A percentile compares a stretch with the other conserved stretches of the same genome.
Evolutionary conservation across 2,329 filamentous ascomycete genomes (phyloP).

Genomic region (Trichoderma guizhouense): DNA sequence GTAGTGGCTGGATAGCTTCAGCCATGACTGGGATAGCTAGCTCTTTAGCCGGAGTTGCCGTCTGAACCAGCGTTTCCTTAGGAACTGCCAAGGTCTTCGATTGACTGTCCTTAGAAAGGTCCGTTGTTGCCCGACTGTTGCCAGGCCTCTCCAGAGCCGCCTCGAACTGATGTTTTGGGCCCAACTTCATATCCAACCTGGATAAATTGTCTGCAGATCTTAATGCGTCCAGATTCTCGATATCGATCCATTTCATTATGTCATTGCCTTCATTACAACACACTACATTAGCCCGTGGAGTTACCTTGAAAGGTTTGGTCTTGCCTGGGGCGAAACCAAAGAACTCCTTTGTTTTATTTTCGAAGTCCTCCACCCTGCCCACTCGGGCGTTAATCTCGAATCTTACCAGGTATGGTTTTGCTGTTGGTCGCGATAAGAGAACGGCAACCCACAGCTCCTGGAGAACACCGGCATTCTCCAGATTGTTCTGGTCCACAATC

Average conservation of each 20-base stretch:
- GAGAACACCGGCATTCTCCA: not conserved
- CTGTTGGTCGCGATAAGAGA: not conserved
- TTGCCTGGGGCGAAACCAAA: not conserved
- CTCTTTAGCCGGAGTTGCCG: not conserved
- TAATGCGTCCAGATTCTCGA: not conserved
- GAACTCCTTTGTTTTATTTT: not conserved
- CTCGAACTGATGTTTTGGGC: not conserved
- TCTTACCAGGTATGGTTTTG: not conserved
- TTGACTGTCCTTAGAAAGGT: not conserved
- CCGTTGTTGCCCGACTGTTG: no score
- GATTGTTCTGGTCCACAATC: not conserved
- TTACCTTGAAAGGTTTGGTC: not conserved
- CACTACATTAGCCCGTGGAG: not conserved
- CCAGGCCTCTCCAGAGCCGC: no score
- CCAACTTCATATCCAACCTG: not conserved
- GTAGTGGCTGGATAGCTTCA: not conserved
- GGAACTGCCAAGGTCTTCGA: not conserved
- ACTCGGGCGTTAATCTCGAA: not conserved
- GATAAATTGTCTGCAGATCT: no score
- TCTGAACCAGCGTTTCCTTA: not conserved
- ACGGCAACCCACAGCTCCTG: not conserved
- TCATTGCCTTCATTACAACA: not conserved
- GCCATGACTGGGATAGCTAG: not conserved
- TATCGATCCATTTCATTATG: not conserved
- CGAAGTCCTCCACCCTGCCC: rapidly evolving